Base-by-base conservation (phyloP, 306 rosid species). In the Boehmeria nivea region DNA sequence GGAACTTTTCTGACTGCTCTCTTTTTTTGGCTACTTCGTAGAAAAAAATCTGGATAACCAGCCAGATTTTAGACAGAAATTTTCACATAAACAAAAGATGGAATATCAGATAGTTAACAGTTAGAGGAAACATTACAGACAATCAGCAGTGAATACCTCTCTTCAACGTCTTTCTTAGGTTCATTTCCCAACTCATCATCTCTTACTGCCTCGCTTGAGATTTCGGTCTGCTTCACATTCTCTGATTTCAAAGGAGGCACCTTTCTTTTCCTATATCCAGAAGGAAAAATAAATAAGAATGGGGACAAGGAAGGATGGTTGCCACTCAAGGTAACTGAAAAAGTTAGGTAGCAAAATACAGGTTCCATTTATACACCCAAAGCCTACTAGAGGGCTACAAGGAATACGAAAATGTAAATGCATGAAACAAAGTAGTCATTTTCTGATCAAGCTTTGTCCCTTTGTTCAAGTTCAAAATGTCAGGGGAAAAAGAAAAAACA, bases 191-290 rank as follows among this genome's bases (percentile, higher is more conserved):
- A 61, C 65, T 23, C 71, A 37, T 15, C 47, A 46, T 42, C 63
- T 61, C 48, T 60, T 37, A 17, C 27, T 27, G 57, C 48, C 42
- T 70, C 73, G 37, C 28, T 64, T 28, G 66, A 49, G 63, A 38
- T 67, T 57, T 74, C 60, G 66, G 61, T 53, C 54, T 3, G 78
- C 66, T 66, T 66, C 31, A 22, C 72, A 11, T 22, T 59, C 48
- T 72, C 63, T 46, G 74, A 63, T 59, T 79, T 68, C 27, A 59
- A 47, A 59, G 22, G 70, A 12, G 72, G 33, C 55, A 63, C 49
- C 74, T 60, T 61, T 31, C 63, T 62, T 74, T 68, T 80, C 71
- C 90, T 83, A 27, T 16, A 59, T 51, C 48, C 68, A 73, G 50
- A 61, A 73, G 56, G 53, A 37, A 23, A 12, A 39, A 28, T 23